Conservation (phyloP, 225 moss, liverwort and hornwort genomes). For the Physcomitrellopsis africana region DNA sequence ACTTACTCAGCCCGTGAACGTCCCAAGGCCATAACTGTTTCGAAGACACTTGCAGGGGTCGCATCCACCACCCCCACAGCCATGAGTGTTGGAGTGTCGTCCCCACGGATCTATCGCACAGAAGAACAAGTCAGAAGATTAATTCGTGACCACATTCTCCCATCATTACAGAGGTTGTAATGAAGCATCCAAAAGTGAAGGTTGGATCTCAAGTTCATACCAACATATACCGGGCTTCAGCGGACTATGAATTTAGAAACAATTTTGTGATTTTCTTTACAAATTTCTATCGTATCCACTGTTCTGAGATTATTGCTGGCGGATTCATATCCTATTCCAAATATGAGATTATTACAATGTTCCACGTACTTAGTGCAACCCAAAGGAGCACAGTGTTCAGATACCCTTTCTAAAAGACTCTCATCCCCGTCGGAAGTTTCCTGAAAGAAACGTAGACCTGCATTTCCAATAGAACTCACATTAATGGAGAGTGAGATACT, state of each 20-base stretch:
- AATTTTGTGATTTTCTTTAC: neutral
- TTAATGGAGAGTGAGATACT: slow-evolving; percentile 1
- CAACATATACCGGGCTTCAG: neutral
- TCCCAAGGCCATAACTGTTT: slow-evolving; percentile 87
- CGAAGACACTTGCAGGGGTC: slow-evolving; percentile 76
- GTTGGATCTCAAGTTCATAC: slow-evolving; percentile 11
- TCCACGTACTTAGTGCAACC: neutral
- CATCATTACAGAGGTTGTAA: neutral
- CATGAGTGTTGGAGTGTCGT: slow-evolving; percentile 83
- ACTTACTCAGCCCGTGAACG: slow-evolving; percentile 86
- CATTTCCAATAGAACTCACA: slow-evolving; percentile 16
- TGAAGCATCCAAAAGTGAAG: slow-evolving; percentile 16
- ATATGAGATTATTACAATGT: neutral
- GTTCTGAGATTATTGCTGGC: neutral
- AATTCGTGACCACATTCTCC: slow-evolving; percentile 2
- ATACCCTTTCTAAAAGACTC: slow-evolving; percentile 62
- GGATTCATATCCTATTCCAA: neutral
- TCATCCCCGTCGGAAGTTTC: slow-evolving; percentile 72
- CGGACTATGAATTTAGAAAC: slow-evolving; percentile 1
- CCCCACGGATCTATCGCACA: slow-evolving; percentile 54
- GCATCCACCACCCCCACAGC: slow-evolving; percentile 83
- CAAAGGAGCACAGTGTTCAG: slow-evolving; percentile 13
- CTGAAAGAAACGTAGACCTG: slow-evolving; percentile 85
- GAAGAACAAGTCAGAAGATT: neutral
- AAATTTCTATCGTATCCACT: neutral